Evolutionary conservation across 768 basidiomycete species (phyloP).

Genomic region (Serendipita sp.): DNA sequence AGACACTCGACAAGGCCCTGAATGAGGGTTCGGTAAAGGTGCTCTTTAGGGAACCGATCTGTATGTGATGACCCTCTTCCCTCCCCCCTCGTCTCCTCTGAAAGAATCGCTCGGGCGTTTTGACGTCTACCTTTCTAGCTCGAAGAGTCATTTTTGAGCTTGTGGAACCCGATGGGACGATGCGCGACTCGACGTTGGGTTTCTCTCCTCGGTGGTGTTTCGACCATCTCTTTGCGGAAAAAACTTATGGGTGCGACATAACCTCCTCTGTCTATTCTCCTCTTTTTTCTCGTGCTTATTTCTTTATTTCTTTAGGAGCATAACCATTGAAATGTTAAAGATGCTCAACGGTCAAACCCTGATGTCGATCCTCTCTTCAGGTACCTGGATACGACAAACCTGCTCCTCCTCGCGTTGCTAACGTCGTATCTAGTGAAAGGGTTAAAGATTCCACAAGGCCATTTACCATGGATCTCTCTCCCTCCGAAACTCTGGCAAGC

Average conservation of each 20-base stretch:
- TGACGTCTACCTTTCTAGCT: not conserved
- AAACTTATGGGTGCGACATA: not conserved
- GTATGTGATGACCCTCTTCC: not conserved
- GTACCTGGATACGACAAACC: not conserved
- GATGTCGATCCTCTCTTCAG: not conserved
- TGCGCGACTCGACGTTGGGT: not conserved
- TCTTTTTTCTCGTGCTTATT: not conserved
- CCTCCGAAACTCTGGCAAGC: not conserved
- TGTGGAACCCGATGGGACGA: not conserved
- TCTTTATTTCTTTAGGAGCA: not conserved
- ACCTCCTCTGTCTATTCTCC: not conserved
- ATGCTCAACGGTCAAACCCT: not conserved
- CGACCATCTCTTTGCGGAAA: not conserved
- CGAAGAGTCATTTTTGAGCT: slow-evolving; percentile 2
- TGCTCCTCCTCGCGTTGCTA: not conserved
- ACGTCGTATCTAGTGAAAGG: not conserved
- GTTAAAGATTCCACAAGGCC: not conserved
- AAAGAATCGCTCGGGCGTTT: not conserved
- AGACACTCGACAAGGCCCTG: no score
- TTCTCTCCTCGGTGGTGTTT: not conserved
- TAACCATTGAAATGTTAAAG: not conserved
- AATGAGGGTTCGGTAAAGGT: not conserved
- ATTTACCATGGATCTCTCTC: not conserved
- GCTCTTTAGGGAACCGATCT: not conserved
- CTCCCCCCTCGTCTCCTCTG: not conserved